Conservation (phyloP, 129 eudicot species). For the Logfia minima region DNA sequence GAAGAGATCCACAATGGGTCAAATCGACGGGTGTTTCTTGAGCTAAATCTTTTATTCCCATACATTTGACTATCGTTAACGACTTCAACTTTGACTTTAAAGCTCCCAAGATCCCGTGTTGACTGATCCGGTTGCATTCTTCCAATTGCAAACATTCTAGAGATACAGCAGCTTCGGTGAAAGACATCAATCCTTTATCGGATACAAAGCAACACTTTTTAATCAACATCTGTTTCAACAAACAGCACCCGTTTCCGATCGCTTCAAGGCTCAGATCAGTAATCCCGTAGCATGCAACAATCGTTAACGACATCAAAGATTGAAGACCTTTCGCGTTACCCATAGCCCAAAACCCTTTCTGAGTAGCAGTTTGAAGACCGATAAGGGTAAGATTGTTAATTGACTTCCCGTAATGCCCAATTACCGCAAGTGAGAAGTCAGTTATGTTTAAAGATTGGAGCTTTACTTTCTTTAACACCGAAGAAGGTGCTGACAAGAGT, state of each 20-base stretch:
- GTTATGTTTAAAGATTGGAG: conserved; percentile 66
- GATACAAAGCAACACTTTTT: conserved; percentile 83
- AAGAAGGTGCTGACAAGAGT: conserved; percentile 60
- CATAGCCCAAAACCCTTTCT: conserved; percentile 97
- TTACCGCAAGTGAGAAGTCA: conserved; percentile 82
- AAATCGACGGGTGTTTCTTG: conserved; percentile 30
- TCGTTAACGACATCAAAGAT: conserved; percentile 44
- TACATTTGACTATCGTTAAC: conserved; percentile 69
- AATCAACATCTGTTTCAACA: conserved; percentile 62
- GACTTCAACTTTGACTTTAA: conserved; percentile 64
- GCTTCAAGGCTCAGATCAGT: conserved; percentile 83
- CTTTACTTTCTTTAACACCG: conserved; percentile 55
- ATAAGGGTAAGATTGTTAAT: conserved; percentile 60
- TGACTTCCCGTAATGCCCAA: conserved; percentile 84
- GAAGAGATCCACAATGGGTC: conserved; percentile 69
- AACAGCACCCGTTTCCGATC: conserved; percentile 67
- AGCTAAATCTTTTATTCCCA: conserved; percentile 68
- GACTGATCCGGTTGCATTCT: conserved; percentile 77
- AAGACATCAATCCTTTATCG: conserved; percentile 66
- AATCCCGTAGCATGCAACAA: conserved; percentile 70
- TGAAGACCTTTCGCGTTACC: conserved; percentile 80
- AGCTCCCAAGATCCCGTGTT: conserved; percentile 57
- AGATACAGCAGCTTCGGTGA: conserved; percentile 53
- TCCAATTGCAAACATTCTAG: conserved; percentile 80
- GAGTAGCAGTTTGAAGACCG: conserved; percentile 62